Evolutionary conservation across 2,329 filamentous ascomycete species (phyloP).

Genomic region (Tolypocladium inflatum): DNA sequence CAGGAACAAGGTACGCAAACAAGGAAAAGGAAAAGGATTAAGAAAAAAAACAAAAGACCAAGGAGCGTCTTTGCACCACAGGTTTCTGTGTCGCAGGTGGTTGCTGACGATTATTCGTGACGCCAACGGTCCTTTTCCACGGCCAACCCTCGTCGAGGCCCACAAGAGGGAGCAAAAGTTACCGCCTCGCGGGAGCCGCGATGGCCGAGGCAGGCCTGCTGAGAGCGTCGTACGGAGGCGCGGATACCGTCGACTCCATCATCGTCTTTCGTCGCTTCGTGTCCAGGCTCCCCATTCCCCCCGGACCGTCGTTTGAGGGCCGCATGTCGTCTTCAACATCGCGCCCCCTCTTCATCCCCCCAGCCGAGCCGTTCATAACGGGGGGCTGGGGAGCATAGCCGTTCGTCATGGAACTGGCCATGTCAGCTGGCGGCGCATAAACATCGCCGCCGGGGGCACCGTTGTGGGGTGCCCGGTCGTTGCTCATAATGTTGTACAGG

Average conservation of each 20-base stretch:
- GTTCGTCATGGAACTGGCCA: conserved; percentile 44
- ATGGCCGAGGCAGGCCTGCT: conserved; percentile 37
- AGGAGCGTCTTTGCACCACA: conserved; percentile 7
- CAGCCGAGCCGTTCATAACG: conserved; percentile 52
- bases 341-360: conserved; percentile 35
- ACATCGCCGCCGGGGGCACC: conserved; percentile 58
- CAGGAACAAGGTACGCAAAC: conserved; percentile 12
- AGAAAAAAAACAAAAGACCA: conserved; percentile 1
- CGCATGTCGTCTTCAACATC: conserved; percentile 54
- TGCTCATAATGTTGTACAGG: conserved; percentile 83
- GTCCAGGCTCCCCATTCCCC: conserved; percentile 39
- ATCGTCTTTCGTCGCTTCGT: conserved; percentile 75
- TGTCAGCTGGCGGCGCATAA: conserved; percentile 58
- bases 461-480: conserved; percentile 52
- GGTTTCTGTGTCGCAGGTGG: conserved; percentile 1
- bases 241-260: conserved; percentile 47
- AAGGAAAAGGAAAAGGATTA: conserved; percentile 9
- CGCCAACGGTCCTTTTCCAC: background rate
- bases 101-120: background rate
- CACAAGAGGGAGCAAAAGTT: conserved; percentile 4
- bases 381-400: conserved; percentile 55
- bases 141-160: background rate
- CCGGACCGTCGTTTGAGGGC: conserved; percentile 42
- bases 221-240: conserved; percentile 39
- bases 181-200: conserved; percentile 29